Conservation (phyloP, 129 eudicot genomes). For the Oenanthe sinensis region DNA sequence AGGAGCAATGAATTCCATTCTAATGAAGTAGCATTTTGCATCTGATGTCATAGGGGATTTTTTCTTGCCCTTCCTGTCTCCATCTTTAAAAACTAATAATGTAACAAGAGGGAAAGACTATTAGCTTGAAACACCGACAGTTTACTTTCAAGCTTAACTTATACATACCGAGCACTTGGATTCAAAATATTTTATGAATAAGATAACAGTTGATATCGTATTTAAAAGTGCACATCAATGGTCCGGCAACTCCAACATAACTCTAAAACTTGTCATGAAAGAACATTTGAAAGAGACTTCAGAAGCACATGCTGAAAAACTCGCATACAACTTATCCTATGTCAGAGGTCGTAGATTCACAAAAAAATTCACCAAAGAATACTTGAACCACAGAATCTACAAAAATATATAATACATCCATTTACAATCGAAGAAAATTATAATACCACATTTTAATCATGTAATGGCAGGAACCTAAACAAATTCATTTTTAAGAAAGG, state of each 20-base stretch:
- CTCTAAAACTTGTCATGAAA: background rate
- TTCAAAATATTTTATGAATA: background rate
- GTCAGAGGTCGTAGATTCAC: background rate
- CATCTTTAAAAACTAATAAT: conserved; percentile 65
- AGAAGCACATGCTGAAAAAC: background rate
- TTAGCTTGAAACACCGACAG: background rate
- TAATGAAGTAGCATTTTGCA: conserved; percentile 56
- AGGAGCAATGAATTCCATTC: conserved; percentile 32
- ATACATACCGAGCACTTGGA: background rate
- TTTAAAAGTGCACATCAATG: background rate
- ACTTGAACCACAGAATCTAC: background rate
- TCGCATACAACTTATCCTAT: background rate
- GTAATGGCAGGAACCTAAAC: background rate
- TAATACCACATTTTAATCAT: background rate
- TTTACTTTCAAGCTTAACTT: background rate
- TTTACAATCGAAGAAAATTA: too few relatives aligned
- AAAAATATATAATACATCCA: too few relatives aligned
- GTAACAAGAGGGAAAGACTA: conserved; percentile 1
- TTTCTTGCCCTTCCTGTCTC: conserved; percentile 29
- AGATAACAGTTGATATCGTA: background rate
- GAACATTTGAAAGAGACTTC: background rate
- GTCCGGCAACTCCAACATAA: background rate
- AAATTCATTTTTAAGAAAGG: background rate
- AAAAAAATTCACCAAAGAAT: background rate
- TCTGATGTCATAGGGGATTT: conserved; percentile 20